These are phyloP conservation scores for Colletotrichum lentis DNA, from an alignment of 2,329 filamentous ascomycete species.

Conservation along the genomic window DNA sequence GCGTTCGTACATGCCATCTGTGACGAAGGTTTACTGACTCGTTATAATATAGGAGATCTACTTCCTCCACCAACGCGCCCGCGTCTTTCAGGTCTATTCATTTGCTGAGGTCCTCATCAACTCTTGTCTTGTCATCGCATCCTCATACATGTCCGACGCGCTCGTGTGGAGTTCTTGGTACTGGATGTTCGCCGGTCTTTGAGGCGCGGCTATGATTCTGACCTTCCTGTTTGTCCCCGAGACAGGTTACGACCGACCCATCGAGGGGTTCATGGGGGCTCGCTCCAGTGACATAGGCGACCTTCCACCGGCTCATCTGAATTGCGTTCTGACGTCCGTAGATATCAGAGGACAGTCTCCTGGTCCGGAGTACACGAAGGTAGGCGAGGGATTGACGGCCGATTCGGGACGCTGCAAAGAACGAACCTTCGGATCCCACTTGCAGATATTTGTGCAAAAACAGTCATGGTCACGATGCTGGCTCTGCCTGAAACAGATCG, in stretches of 20 bases:
- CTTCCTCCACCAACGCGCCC: conserved; percentile 31
- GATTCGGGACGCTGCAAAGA: background rate
- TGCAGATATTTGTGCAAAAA: conserved; percentile 22
- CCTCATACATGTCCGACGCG: conserved; percentile 27
- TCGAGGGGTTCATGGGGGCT: conserved; percentile 26
- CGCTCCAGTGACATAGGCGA: conserved; percentile 17
- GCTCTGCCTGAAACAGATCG: conserved; percentile 29
- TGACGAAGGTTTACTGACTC: background rate
- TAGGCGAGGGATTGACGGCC: background rate
- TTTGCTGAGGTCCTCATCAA: conserved; percentile 28
- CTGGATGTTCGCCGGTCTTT: conserved; percentile 30
- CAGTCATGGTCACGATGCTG: conserved; percentile 11
- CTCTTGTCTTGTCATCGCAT: conserved; percentile 21
- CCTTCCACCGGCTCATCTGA: conserved; percentile 1
- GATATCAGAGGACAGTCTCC: conserved; percentile 2
- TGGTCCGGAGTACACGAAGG: conserved; percentile 1
- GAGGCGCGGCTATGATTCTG: conserved; percentile 20
- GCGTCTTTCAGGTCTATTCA: conserved; percentile 26
- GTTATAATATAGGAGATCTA: conserved; percentile 17
- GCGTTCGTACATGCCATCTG: background rate
- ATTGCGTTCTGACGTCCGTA: background rate
- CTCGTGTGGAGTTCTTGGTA: conserved; percentile 29
- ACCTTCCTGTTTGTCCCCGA: conserved; percentile 33
- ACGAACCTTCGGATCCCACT: conserved; percentile 22
- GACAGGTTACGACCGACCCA: conserved; percentile 28